Evolutionary conservation across 306 rosid species (phyloP), one percentile per base, ranked within the genome.

Genomic region (Cucurbita ficifolia): DNA sequence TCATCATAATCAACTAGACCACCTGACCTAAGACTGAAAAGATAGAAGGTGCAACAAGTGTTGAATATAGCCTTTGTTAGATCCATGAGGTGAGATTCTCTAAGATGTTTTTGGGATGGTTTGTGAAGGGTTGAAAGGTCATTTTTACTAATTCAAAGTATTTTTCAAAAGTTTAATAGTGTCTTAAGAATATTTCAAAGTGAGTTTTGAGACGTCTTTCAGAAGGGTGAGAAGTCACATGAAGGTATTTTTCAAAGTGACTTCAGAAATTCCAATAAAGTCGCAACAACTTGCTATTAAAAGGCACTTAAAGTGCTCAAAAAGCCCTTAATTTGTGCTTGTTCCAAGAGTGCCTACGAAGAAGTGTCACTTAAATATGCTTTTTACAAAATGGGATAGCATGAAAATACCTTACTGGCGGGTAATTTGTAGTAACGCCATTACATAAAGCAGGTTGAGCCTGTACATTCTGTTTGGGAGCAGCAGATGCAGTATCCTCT

Each of bases 1-100:
- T 93, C 98, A 18, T 87, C 98, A 70, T 93, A 93, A 61, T 93
- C 98, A 65, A 93, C 98, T 81, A 93, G 82, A 74, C 92, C 94
- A 72, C 86, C 87, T 76, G 96, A 79, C 72, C 87, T 88, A 39
- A 83, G 83, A 83, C 89, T 85, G 67, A 72, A 84, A 79, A 70
- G 74, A 13, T 29, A 49, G 51, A 78, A 73, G n/a, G n/a, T 79
- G 36, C 73, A 43, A 53, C 24, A 21, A 42, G 22, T 36, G 69
- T 19, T 16, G 48, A 48, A 48, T 65, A 39, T 39, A 63, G 50
- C 50, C 1, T 62, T n/a, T 18, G 48, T 62, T 56, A 56, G 43
- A 58, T 12, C 9, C 64, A 1, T 14, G 0, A 58, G 40, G 40
- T 56, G 21, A 22, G 61, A 56, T 56, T 56, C 36, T 22, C 61